A percentile compares a stretch with the other conserved stretches of the same genome.
Evolutionary conservation across 805 yeast species (phyloP).

Genomic region (Pichia phayaonensis): DNA sequence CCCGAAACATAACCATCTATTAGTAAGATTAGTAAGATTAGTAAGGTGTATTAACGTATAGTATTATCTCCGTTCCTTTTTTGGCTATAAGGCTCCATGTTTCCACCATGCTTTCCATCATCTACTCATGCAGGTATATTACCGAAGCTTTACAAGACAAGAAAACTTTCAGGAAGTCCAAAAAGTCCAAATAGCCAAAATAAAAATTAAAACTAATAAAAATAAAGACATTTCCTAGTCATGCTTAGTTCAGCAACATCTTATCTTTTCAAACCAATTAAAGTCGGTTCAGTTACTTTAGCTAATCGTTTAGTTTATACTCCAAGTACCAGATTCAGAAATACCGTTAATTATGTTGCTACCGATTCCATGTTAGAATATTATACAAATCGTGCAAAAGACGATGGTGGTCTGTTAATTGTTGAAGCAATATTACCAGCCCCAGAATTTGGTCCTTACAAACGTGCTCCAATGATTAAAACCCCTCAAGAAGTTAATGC

Average conservation of each 20-base stretch:
- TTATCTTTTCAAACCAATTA: constrained; percentile 36
- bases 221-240: background rate
- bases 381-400: constrained; percentile 47
- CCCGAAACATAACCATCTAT: too few relatives aligned
- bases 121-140: background rate
- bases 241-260: constrained; percentile 9
- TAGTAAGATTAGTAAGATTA: too few relatives aligned
- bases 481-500: constrained; percentile 38
- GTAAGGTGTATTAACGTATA: too few relatives aligned
- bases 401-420: constrained; percentile 51
- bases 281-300: constrained; percentile 32
- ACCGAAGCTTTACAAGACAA: background rate
- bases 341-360: constrained; percentile 33
- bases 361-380: constrained; percentile 43
- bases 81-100: background rate
- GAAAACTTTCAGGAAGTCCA: background rate
- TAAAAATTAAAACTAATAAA: background rate
- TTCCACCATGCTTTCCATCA: background rate
- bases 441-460: constrained; percentile 34
- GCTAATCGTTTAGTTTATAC: constrained; percentile 39
- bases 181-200: background rate
- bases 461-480: constrained; percentile 43
- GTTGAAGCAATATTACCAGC: constrained; percentile 54
- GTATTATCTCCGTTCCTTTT: too few relatives aligned
- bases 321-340: constrained; percentile 46